Percentiles rank a stretch among this genome's conserved stretches.
These are phyloP conservation scores for Podaxis rugospora DNA, from an alignment of 768 basidiomycete genomes.

Conservation along the genomic window DNA sequence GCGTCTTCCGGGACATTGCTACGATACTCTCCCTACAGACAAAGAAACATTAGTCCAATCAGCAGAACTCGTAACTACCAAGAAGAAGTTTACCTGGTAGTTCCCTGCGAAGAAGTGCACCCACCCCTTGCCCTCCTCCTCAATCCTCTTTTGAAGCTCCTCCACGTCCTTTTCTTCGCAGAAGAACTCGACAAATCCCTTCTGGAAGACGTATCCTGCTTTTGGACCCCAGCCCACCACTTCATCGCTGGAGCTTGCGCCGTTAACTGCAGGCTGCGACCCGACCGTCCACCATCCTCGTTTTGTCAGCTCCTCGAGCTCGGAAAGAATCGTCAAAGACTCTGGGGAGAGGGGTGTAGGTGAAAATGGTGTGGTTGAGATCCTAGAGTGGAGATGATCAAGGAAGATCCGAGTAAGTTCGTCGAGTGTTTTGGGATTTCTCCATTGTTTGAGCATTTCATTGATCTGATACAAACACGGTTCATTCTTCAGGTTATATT, in stretches of 20 bases:
- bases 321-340: constrained; percentile 72
- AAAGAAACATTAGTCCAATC: background rate
- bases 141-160: constrained; percentile 52
- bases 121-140: constrained; percentile 51
- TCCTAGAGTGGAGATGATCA: constrained; percentile 69
- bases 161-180: constrained; percentile 57
- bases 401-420: constrained; percentile 82
- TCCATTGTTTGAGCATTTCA: constrained; percentile 71
- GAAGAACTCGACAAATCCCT: constrained; percentile 97
- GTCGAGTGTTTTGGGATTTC: constrained; percentile 53
- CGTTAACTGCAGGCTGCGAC: constrained; percentile 93
- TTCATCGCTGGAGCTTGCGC: constrained; percentile 64
- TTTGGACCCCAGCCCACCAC: constrained; percentile 92
- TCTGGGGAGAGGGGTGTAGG: constrained; percentile 76
- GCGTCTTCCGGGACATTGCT: constrained; percentile 78
- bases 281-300: constrained; percentile 95
- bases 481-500: background rate
- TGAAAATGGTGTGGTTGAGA: constrained; percentile 85
- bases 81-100: constrained; percentile 46
- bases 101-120: constrained; percentile 89
- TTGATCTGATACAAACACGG: constrained; percentile 38
- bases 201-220: constrained; percentile 95
- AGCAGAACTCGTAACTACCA: constrained; percentile 13
- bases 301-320: constrained; percentile 72
- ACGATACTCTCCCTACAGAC: constrained; percentile 64